Percentiles rank a stretch among this genome's conserved stretches.
These are phyloP conservation scores for Epichloe glyceriae DNA, from an alignment of 2,329 filamentous ascomycete genomes.

Conservation along the genomic window DNA sequence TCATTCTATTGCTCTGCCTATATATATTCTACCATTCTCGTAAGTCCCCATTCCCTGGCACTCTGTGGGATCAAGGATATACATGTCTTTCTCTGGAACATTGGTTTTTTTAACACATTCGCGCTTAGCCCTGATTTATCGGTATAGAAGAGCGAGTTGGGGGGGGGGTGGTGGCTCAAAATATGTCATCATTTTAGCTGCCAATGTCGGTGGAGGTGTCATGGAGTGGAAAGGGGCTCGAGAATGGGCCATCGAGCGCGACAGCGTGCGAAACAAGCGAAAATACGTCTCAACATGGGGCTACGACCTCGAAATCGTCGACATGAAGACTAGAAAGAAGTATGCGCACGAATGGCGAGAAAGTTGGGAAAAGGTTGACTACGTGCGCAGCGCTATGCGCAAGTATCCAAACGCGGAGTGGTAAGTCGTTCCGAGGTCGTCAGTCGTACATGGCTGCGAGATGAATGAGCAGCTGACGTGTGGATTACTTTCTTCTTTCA, in stretches of 20 bases:
- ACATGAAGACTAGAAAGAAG: constrained; percentile 97
- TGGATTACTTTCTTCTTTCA: not conserved
- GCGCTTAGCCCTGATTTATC: constrained; percentile 36
- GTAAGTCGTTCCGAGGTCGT: constrained; percentile 36
- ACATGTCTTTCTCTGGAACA: not conserved
- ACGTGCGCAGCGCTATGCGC: constrained; percentile 72
- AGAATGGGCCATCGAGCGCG: constrained; percentile 96
- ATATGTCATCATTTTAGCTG: constrained; percentile 83
- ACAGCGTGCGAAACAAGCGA: constrained; percentile 91
- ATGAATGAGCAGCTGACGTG: too few relatives aligned
- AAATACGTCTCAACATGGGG: constrained; percentile 81
- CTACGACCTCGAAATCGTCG: constrained; percentile 89
- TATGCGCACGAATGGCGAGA: constrained; percentile 99
- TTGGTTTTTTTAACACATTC: not conserved
- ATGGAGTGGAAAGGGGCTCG: constrained; percentile 98
- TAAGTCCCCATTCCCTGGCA: constrained; percentile 31
- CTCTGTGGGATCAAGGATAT: not conserved
- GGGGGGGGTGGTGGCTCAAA: constrained; percentile 76
- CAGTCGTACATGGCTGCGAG: too few relatives aligned
- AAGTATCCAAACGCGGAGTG: constrained; percentile 96
- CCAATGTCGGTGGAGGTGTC: constrained; percentile 89
- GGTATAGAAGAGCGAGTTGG: constrained; percentile 58
- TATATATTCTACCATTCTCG: constrained; percentile 60
- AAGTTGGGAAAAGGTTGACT: constrained; percentile 98
- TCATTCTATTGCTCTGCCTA: constrained; percentile 47